Evolutionary conservation across 305 asterid species (phyloP).

Genomic region (Fraxinus floribunda): DNA sequence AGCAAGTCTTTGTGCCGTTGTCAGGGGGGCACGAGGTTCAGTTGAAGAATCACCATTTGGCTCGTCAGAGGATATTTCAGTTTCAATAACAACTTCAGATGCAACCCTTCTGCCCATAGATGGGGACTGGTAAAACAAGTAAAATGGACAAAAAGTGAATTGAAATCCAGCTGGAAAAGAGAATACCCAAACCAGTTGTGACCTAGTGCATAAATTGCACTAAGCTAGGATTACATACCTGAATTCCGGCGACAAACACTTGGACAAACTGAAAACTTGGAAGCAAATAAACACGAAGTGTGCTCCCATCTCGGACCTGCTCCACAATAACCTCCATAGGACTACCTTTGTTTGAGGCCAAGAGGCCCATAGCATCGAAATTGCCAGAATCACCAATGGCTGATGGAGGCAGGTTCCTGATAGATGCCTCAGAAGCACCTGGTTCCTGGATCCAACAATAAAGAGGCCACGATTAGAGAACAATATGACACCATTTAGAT

Average conservation of each 20-base stretch:
- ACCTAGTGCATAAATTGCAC: not conserved
- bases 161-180: not conserved
- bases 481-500: not conserved
- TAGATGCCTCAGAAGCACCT: conserved; percentile 73
- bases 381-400: conserved; percentile 73
- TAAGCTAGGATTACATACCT: conserved; percentile 43
- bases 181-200: not conserved
- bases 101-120: conserved; percentile 85
- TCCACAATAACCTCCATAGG: conserved; percentile 94
- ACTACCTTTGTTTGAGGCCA: conserved; percentile 71
- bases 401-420: conserved; percentile 86
- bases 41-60: conserved; percentile 65
- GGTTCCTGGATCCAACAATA: conserved; percentile 57
- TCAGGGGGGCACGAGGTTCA: conserved; percentile 67
- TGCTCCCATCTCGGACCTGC: conserved; percentile 96
- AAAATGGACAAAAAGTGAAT: not conserved
- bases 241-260: conserved; percentile 93
- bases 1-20: conserved; percentile 92
- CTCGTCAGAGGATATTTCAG: conserved; percentile 51
- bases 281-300: conserved; percentile 87
- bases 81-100: conserved; percentile 40
- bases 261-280: conserved; percentile 89
- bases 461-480: conserved; percentile 8
- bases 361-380: conserved; percentile 79
- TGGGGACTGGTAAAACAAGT: conserved; percentile 63